Conservation (phyloP, 2,329 filamentous ascomycete species). For the Phialophora macrospora region DNA sequence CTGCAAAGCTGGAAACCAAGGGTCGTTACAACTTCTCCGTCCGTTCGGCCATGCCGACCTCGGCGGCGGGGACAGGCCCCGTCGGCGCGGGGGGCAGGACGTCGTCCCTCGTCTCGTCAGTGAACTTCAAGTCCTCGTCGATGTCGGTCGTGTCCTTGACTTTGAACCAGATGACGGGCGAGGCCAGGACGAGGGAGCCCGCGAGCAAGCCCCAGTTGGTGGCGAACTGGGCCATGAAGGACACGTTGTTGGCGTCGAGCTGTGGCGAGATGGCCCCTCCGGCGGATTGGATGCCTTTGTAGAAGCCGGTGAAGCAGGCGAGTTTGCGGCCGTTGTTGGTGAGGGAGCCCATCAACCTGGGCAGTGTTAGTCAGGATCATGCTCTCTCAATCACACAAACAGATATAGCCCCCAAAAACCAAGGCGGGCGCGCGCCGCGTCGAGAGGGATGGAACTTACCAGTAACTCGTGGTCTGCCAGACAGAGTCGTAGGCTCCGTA, state of each 20-base stretch:
- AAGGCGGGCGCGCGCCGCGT: no score
- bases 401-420: no score
- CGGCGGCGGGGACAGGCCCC: conserved; percentile 29
- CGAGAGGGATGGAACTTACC: conserved; percentile 58
- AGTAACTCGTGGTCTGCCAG: conserved; percentile 91
- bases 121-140: conserved; percentile 80
- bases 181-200: conserved; percentile 70
- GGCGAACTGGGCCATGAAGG: conserved; percentile 71
- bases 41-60: conserved; percentile 32
- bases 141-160: conserved; percentile 75
- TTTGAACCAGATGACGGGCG: conserved; percentile 74
- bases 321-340: conserved; percentile 85
- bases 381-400: no score
- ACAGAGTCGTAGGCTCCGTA: conserved; percentile 88
- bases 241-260: conserved; percentile 63
- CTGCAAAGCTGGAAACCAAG: not conserved
- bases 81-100: conserved; percentile 50
- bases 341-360: conserved; percentile 79
- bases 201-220: conserved; percentile 71
- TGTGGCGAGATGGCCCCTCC: conserved; percentile 76
- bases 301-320: conserved; percentile 82
- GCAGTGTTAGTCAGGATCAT: not conserved
- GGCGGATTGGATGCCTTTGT: conserved; percentile 81
- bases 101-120: conserved; percentile 77
- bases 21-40: conserved; percentile 7